Conservation (phyloP, 441 rosid genomes). For the Daphne laureola region DNA sequence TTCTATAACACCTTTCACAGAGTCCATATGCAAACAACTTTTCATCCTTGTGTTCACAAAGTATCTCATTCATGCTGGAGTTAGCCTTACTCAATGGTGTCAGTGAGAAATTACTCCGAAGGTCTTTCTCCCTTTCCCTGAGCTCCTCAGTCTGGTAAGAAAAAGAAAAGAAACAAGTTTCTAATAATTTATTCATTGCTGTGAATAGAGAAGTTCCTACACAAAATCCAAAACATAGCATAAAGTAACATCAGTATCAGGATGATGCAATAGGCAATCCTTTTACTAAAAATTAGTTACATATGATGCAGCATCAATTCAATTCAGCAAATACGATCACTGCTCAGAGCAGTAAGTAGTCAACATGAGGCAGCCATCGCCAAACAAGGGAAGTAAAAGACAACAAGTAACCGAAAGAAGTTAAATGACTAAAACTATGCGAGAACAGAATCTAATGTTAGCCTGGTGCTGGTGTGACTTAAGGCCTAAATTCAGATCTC, state of each 20-base stretch:
- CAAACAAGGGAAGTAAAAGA: no score
- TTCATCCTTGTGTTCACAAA: slow-evolving; percentile 58
- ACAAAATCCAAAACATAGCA: not conserved
- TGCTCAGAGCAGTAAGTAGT: no score
- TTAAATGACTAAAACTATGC: no score
- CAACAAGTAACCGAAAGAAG: no score
- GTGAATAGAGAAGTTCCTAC: not conserved
- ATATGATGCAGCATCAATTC: not conserved
- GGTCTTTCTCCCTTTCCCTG: slow-evolving; percentile 46
- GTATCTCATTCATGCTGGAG: slow-evolving; percentile 33
- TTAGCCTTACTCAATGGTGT: slow-evolving; percentile 23
- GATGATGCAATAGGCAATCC: not conserved
- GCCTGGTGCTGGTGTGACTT: no score
- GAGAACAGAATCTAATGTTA: no score
- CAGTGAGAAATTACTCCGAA: slow-evolving; percentile 22
- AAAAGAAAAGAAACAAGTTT: slow-evolving; percentile 9
- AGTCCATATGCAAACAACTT: slow-evolving; percentile 60
- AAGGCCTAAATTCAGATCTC: no score
- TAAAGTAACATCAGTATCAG: not conserved
- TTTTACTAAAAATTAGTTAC: slow-evolving; percentile 1
- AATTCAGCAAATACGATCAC: no score
- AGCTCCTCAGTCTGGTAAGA: slow-evolving; percentile 63
- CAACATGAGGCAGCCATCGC: no score
- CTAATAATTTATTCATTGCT: slow-evolving; percentile 3
- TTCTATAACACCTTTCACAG: slow-evolving; percentile 56